Conservation (phyloP, 176 grass and related monocot genomes). For the Oryza glumipatula region DNA sequence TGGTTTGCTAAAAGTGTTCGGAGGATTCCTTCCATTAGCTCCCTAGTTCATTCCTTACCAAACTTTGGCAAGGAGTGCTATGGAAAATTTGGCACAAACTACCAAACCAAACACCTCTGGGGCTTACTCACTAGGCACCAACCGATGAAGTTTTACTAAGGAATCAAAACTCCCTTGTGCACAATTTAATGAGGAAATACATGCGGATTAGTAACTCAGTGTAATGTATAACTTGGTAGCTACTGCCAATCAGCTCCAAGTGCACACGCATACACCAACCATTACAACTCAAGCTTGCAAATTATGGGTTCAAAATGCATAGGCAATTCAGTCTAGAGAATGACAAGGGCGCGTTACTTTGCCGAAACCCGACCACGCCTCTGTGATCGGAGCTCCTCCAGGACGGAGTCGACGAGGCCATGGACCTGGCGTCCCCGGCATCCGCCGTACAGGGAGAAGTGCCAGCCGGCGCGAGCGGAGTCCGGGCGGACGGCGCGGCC, state of each 20-base stretch:
- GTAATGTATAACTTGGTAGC: neutral
- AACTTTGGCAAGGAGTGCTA: neutral
- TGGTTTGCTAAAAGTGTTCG: neutral
- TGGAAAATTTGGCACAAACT: neutral
- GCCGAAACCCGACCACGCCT: constrained; percentile 49
- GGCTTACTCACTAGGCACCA: neutral
- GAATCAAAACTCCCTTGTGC: neutral
- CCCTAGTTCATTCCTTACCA: neutral
- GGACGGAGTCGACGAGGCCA: constrained; percentile 60
- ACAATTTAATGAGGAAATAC: neutral
- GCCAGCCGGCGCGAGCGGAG: constrained; percentile 18
- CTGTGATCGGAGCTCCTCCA: constrained; percentile 68
- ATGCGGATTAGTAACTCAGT: neutral
- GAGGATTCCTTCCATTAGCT: neutral
- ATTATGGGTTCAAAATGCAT: neutral
- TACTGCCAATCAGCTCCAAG: neutral
- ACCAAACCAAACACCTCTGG: neutral
- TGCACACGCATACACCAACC: neutral
- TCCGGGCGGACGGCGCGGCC: constrained; percentile 29
- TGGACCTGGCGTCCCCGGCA: constrained; percentile 37
- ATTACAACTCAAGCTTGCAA: neutral
- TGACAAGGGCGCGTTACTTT: constrained; percentile 48
- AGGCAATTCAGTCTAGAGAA: neutral
- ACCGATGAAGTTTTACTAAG: neutral
- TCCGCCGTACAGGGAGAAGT: constrained; percentile 21